These are phyloP conservation scores for Aspergillus sclerotiicarbonarius DNA, from an alignment of 495 filamentous ascomycete genomes.

Conservation along the genomic window DNA sequence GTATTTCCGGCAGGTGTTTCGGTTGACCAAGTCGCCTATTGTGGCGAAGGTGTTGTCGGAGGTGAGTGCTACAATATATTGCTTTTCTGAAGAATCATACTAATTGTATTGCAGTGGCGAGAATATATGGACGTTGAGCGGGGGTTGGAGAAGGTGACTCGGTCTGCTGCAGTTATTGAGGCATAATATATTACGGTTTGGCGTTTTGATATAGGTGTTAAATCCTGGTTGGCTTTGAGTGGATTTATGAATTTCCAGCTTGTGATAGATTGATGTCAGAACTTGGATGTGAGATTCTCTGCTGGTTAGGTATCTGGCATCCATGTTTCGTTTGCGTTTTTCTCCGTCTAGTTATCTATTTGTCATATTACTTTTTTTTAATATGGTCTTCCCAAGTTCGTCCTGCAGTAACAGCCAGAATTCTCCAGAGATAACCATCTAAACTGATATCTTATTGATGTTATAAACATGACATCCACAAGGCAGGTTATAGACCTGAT, in stretches of 20 bases:
- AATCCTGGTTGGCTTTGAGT: background rate
- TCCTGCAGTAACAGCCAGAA: too few relatives aligned
- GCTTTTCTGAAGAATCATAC: background rate
- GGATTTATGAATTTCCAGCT: background rate
- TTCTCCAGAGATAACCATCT: too few relatives aligned
- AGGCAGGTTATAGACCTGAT: too few relatives aligned
- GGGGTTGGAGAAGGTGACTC: background rate
- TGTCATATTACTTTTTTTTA: too few relatives aligned
- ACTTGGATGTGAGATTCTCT: too few relatives aligned
- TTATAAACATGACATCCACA: too few relatives aligned
- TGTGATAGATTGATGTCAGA: background rate
- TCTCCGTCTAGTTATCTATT: too few relatives aligned
- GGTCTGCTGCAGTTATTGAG: background rate
- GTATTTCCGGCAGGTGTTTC: background rate
- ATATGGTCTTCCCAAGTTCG: too few relatives aligned
- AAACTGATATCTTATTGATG: too few relatives aligned
- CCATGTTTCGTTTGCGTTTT: too few relatives aligned
- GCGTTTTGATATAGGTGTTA: too few relatives aligned
- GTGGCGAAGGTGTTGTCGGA: background rate
- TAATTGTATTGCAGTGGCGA: background rate
- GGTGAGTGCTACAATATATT: too few relatives aligned
- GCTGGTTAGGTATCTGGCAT: background rate
- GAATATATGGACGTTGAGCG: background rate
- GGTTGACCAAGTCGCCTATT: background rate
- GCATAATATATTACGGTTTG: background rate